Evolutionary conservation across 768 basidiomycete species (phyloP), one percentile per base, ranked within the genome.

Genomic region (Tylopilus balloui): DNA sequence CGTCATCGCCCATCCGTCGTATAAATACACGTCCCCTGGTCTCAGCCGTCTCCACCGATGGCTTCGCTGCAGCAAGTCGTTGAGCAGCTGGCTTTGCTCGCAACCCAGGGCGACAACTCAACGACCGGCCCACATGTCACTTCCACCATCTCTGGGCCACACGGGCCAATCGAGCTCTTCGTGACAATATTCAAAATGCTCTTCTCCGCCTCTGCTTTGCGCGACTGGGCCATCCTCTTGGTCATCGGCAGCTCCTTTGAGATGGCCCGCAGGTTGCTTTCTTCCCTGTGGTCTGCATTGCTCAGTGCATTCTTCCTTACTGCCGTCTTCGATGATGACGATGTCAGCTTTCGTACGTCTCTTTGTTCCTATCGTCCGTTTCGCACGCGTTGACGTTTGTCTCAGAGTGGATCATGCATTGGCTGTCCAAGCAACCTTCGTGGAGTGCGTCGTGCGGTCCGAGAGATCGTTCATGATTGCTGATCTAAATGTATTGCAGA

Each of bases 361-460:
- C 32, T 31, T 11, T 55, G 40, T 24, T 52, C 4, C 27, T 3
- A 25, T n/a, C 2, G 8, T n/a, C 27, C 32, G 15, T 15, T 38
- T 1, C 5, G 35, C 41, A 25, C 39, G 47, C 51, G 25, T 46
- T 45, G 41, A 46, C 20, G 20, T 17, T 25, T 25, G 19, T 27
- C 41, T 32, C 32, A 86, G 84, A 75, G 32, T 88, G 86, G 86
- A 73, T 88, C 58, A 76, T 86, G 75, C 66, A 74, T 34, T 88
- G 86, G 85, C 64, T 88, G 0, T 79, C 82, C 4, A 72, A 73
- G 44, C 79, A 80, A 35, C 74, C 80, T 17, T 69, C 75, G n/a
- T 86, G 81, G 81, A 67, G 74, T 77, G 52, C 57, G 79, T 67
- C 40, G 9, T 13, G 9, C 17, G 23, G n/a, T 17, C 17, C 5